Percentiles rank a stretch among this genome's conserved stretches.
phyloP scores from a whole-genome alignment of 768 basidiomycete genomes.

The Russula emetica region DNA sequence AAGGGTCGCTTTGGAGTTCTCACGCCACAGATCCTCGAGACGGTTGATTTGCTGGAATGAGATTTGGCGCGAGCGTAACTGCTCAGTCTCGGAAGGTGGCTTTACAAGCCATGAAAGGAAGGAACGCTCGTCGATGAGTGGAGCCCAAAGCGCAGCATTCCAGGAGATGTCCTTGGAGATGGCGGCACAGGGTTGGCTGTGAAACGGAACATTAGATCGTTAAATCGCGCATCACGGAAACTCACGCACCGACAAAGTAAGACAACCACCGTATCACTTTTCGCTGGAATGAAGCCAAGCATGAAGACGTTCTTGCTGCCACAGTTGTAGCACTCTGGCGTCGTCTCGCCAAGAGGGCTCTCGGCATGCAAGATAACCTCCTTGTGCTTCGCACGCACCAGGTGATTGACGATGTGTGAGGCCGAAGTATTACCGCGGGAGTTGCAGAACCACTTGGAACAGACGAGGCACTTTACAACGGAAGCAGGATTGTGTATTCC shows the following conservation, averaged over 20 bases:
- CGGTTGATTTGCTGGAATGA: slow-evolving; percentile 96
- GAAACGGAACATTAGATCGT: slow-evolving; percentile 1
- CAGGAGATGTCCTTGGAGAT: slow-evolving; percentile 97
- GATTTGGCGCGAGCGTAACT: slow-evolving; percentile 93
- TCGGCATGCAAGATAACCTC: slow-evolving; percentile 97
- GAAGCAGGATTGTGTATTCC: slow-evolving; percentile 97
- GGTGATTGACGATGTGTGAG: slow-evolving; percentile 98
- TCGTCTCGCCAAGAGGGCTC: slow-evolving; percentile 92
- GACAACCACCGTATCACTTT: slow-evolving; percentile 98
- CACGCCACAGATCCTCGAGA: slow-evolving; percentile 96
- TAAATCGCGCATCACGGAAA: background rate
- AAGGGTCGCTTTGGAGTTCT: slow-evolving; percentile 88
- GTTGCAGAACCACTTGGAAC: slow-evolving; percentile 98
- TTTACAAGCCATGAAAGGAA: slow-evolving; percentile 99
- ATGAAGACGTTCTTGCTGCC: slow-evolving; percentile 99
- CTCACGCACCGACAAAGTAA: slow-evolving; percentile 82
- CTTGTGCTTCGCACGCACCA: slow-evolving; percentile 98
- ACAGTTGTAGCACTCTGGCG: slow-evolving; percentile 98
- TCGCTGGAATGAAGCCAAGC: slow-evolving; percentile 98
- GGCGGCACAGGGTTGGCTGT: slow-evolving; percentile 94
- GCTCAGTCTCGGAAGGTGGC: slow-evolving; percentile 93
- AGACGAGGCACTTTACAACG: slow-evolving; percentile 91
- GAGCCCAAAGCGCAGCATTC: slow-evolving; percentile 97
- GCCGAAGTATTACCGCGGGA: slow-evolving; percentile 96
- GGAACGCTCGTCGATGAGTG: slow-evolving; percentile 95